Conservation (phyloP, 2,329 filamentous ascomycete genomes). For the Xylariaceae sp. region DNA sequence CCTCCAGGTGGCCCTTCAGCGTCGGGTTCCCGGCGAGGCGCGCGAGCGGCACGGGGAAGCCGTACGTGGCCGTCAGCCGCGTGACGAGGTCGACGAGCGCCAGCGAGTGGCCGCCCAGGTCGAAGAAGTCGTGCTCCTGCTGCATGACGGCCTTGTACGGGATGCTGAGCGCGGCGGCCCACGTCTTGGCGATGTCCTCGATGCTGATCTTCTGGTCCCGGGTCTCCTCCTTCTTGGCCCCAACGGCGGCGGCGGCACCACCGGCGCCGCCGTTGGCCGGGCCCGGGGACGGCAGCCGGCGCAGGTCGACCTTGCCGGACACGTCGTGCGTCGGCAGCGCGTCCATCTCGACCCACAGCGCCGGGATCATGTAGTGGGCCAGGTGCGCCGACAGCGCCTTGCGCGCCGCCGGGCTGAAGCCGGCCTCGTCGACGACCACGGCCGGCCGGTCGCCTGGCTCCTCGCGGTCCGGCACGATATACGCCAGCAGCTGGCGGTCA, state of each 20-base stretch:
- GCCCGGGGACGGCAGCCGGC: constrained; percentile 59
- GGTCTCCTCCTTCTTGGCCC: constrained; percentile 35
- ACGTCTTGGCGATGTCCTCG: constrained; percentile 61
- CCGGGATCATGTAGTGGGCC: constrained; percentile 78
- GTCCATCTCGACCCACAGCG: constrained; percentile 67
- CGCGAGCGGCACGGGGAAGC: constrained; percentile 63
- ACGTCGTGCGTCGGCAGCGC: constrained; percentile 68
- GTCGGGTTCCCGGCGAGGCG: constrained; percentile 66
- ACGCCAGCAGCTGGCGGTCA: constrained; percentile 68
- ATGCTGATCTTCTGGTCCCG: constrained; percentile 60
- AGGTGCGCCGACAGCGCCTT: constrained; percentile 57
- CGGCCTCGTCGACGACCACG: constrained; percentile 61
- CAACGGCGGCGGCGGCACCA: constrained; percentile 26
- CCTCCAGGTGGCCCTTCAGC: constrained; percentile 63
- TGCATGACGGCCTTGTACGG: constrained; percentile 51
- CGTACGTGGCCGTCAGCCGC: constrained; percentile 60
- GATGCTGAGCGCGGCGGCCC: constrained; percentile 64
- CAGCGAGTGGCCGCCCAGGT: constrained; percentile 71
- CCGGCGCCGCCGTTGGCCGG: constrained; percentile 36
- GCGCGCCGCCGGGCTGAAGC: constrained; percentile 62
- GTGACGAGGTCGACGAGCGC: constrained; percentile 71
- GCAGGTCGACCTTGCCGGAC: constrained; percentile 71
- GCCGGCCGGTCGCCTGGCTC: constrained; percentile 48
- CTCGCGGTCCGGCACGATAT: constrained; percentile 62
- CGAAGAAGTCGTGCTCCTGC: constrained; percentile 70